A percentile compares a stretch with the other conserved stretches of the same genome.
phyloP scores from a whole-genome alignment of 768 basidiomycete species.

The Galerina marginata region DNA sequence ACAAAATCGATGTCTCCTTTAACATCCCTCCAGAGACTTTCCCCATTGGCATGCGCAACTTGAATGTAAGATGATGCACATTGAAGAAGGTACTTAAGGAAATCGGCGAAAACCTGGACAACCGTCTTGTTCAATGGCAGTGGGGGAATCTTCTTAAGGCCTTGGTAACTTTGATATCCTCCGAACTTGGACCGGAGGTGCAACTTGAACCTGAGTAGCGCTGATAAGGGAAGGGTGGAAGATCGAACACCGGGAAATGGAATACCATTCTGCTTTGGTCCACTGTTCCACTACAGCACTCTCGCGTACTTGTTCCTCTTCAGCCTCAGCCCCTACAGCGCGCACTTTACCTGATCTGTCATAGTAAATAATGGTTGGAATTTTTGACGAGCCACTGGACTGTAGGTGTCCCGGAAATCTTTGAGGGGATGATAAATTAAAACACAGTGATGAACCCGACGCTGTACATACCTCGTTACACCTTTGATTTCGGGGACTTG shows the following conservation, averaged over 20 bases:
- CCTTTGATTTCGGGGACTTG: conserved; percentile 41
- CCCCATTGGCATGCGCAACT: conserved; percentile 43
- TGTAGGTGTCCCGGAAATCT: conserved; percentile 55
- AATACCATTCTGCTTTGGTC: conserved; percentile 53
- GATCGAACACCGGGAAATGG: conserved; percentile 7
- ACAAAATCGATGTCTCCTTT: conserved; percentile 47
- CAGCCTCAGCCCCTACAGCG: too few relatives aligned
- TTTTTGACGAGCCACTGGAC: conserved; percentile 45
- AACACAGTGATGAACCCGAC: neutral
- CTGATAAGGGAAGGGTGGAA: neutral
- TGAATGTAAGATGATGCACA: conserved; percentile 18
- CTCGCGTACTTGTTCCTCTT: conserved; percentile 41
- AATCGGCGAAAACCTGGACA: conserved; percentile 48
- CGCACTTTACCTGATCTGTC: too few relatives aligned
- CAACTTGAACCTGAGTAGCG: conserved; percentile 27
- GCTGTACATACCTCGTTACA: too few relatives aligned
- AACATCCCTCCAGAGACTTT: conserved; percentile 39
- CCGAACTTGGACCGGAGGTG: conserved; percentile 8
- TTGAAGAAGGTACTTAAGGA: conserved; percentile 44
- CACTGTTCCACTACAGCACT: conserved; percentile 48
- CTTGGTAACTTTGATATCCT: conserved; percentile 14
- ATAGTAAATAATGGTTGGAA: too few relatives aligned
- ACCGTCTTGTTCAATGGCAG: conserved; percentile 30
- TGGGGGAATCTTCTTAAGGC: conserved; percentile 33
- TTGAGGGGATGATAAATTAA: neutral